Percentiles rank a stretch among this genome's conserved stretches.
These are phyloP conservation scores for Chlorella sp. DNA, from an alignment of 139 green algal species.

Conservation along the genomic window DNA sequence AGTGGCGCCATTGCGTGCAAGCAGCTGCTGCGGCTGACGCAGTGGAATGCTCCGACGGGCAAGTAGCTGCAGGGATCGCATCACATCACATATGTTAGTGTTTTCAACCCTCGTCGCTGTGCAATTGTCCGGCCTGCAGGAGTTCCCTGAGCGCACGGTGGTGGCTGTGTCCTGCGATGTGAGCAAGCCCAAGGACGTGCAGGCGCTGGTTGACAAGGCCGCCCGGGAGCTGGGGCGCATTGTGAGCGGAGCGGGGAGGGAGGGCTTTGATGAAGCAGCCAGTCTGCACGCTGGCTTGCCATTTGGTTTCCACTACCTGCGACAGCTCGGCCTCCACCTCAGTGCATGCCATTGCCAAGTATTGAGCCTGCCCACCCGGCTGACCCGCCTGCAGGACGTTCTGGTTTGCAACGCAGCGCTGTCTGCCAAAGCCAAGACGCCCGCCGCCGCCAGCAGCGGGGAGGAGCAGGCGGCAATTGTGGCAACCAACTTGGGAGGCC, in stretches of 20 bases:
- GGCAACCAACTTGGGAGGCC: constrained; percentile 46
- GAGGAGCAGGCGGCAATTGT: constrained; percentile 40
- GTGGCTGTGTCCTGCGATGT: constrained; percentile 50
- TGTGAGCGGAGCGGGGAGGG: background rate
- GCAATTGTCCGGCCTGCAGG: background rate
- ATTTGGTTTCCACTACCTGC: no score
- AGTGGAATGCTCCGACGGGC: no score
- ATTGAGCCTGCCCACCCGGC: no score
- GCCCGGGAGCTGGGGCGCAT: constrained; percentile 47
- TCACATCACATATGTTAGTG: no score
- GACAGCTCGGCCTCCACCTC: no score
- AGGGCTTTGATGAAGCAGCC: no score
- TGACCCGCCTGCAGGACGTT: constrained; percentile 36
- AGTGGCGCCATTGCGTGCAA: no score
- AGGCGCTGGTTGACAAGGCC: constrained; percentile 51
- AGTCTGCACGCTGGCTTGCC: no score
- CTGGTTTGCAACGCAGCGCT: constrained; percentile 52
- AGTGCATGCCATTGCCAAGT: background rate
- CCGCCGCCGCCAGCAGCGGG: constrained; percentile 23
- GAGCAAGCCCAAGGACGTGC: constrained; percentile 47
- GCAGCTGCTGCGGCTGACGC: no score
- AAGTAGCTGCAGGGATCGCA: no score
- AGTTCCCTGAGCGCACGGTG: constrained; percentile 41
- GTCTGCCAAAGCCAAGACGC: constrained; percentile 14
- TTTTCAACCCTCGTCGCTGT: background rate